Conservation (phyloP, 2,329 filamentous ascomycete genomes). For the Apiospora hydei region DNA sequence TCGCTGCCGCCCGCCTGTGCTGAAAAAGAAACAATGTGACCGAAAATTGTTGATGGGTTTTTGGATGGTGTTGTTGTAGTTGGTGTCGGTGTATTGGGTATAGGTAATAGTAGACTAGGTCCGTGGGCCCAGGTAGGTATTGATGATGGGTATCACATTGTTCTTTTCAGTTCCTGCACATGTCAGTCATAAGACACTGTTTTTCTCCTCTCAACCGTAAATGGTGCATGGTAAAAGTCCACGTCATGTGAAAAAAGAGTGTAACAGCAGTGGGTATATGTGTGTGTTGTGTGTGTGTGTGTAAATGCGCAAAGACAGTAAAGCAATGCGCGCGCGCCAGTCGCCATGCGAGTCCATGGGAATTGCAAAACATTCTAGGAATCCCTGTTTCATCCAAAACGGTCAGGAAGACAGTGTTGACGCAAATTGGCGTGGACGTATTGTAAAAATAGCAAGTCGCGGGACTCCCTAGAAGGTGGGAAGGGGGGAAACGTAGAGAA, state of each 20-base stretch:
- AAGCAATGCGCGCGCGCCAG: not conserved
- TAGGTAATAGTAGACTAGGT: not conserved
- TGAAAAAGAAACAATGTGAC: constrained; percentile 9
- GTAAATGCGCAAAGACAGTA: not conserved
- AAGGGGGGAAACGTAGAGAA: too few species aligned
- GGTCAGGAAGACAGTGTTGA: constrained; percentile 21
- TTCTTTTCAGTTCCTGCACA: constrained; percentile 30
- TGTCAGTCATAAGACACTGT: constrained; percentile 25
- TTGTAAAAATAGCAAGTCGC: not conserved
- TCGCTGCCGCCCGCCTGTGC: constrained; percentile 7
- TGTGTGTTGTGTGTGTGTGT: too few species aligned
- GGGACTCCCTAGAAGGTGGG: not conserved
- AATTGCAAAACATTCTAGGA: not conserved
- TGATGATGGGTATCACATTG: constrained; percentile 24
- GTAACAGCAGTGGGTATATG: constrained; percentile 1
- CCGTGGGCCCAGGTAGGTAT: not conserved
- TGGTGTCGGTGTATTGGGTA: not conserved
- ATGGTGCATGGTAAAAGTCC: not conserved
- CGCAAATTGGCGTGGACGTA: not conserved
- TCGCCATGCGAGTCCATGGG: not conserved
- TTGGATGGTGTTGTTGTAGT: not conserved
- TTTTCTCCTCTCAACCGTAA: not conserved
- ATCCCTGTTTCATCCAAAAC: constrained; percentile 14
- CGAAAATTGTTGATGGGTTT: not conserved
- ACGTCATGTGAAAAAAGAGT: not conserved